Evolutionary conservation across 2,329 filamentous ascomycete species (phyloP).

Genomic region (Exophiala viscosa): DNA sequence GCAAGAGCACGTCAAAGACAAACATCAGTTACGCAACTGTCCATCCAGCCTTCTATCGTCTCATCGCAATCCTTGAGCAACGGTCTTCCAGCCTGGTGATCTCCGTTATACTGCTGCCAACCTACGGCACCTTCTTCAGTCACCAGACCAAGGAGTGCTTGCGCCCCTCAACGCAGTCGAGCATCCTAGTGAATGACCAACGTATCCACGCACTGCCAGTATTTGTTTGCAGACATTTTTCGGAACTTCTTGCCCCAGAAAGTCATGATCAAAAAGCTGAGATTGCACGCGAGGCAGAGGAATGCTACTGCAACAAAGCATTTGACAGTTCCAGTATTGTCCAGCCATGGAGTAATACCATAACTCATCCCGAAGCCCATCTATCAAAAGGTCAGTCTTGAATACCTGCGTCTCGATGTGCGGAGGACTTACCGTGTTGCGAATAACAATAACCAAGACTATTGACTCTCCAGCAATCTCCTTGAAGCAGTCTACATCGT

Average conservation of each 20-base stretch:
- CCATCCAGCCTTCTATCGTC: too few relatives aligned
- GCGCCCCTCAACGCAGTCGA: background rate
- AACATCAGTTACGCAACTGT: too few relatives aligned
- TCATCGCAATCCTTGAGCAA: too few relatives aligned
- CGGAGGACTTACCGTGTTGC: slow-evolving; percentile 38
- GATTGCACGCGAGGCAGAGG: slow-evolving; percentile 11
- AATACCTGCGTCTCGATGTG: too few relatives aligned
- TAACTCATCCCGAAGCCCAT: slow-evolving; percentile 38
- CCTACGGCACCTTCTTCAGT: background rate
- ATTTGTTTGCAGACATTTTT: slow-evolving; percentile 10
- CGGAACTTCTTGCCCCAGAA: slow-evolving; percentile 16
- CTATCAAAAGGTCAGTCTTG: too few relatives aligned
- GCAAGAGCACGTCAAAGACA: too few relatives aligned
- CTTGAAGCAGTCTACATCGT: slow-evolving; percentile 50
- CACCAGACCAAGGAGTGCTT: background rate
- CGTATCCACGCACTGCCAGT: slow-evolving; percentile 13
- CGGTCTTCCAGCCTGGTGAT: too few relatives aligned
- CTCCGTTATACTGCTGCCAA: too few relatives aligned
- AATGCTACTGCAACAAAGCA: slow-evolving; percentile 13
- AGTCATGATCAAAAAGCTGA: slow-evolving; percentile 17
- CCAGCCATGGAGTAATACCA: slow-evolving; percentile 17
- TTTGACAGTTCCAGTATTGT: slow-evolving; percentile 10
- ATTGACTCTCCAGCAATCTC: slow-evolving; percentile 50
- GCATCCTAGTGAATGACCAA: slow-evolving; percentile 4
- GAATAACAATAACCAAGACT: slow-evolving; percentile 48